Base-by-base conservation (phyloP, 2,329 filamentous ascomycete species). In the Aureobasidium sp. region DNA sequence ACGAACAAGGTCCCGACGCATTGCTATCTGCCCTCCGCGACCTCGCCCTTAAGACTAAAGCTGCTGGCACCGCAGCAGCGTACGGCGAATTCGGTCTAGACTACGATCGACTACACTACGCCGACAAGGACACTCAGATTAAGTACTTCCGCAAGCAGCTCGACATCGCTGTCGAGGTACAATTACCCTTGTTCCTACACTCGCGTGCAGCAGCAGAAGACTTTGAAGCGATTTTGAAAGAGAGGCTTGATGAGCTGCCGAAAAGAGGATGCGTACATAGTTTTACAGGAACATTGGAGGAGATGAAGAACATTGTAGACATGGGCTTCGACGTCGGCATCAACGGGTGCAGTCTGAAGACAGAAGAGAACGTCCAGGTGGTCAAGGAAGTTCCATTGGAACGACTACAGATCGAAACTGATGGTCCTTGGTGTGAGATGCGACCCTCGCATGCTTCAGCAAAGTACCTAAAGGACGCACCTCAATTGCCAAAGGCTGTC, bases 371-470 rank as follows among this genome's bases (percentile, higher is more conserved):
- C 69, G 84, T 96, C 44, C 87, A 84, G 15, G 92, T 97, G 2
- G 91, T 97, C 12, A 85, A 82, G 65, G 84, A 87, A 64, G 85
- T 97, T 43, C 88, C 87, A 12, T 78, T 99, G 12, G 86, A 92
- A 62, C 79, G 87, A 51, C 75, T 99, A 60, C 95, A 97, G 82
- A 85, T 99, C 52, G 94, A 99, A 80, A 99, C 94, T 0, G 94
- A 99, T 72, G 94, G 94, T 2, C 94, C 94, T 3, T 99, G 94
- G 84, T 99, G 94, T 71, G 94, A 99, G 74, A 93, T 99, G 63
- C 82, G 94, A 27, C 87, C 92, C 0, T 90, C 85, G 34, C 93
- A 99, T 76, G 92, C 92, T 34, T 91, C 90, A 2, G 89, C 87
- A 69, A 88, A 87, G 74, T 88, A 87, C 66, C 75, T 89, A 66